Evolutionary conservation across 1,139 yeast species (phyloP).

Genomic region (Pichia cactophila): DNA sequence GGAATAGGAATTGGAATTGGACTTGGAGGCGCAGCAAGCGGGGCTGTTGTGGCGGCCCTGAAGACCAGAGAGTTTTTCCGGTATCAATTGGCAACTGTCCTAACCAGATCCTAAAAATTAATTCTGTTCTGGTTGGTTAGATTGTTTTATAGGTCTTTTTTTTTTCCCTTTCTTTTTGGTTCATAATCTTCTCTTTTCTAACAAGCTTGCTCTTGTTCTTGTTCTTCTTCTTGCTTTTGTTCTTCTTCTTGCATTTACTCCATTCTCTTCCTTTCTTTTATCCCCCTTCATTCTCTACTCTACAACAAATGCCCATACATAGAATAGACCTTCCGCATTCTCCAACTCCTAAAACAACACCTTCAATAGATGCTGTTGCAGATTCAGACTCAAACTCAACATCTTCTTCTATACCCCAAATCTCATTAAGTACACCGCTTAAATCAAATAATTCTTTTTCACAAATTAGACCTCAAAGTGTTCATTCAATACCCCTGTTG

Average conservation of each 20-base stretch:
- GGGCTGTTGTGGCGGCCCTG: too few species aligned
- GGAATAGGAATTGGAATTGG: too few species aligned
- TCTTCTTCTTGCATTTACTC: background rate
- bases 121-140: too few species aligned
- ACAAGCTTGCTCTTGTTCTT: background rate
- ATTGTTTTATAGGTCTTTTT: too few species aligned
- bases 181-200: too few species aligned
- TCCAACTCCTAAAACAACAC: background rate
- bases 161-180: too few species aligned
- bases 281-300: background rate
- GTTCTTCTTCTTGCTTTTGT: background rate
- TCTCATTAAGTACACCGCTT: background rate
- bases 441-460: background rate
- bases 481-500: background rate
- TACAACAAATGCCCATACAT: constrained; percentile 9
- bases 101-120: too few species aligned
- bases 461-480: background rate
- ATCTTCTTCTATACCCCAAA: background rate
- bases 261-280: background rate
- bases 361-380: background rate
- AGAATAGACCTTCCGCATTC: constrained; percentile 2
- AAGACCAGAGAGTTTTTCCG: background rate
- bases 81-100: background rate
- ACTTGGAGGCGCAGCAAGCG: too few species aligned
- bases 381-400: background rate